Base-by-base conservation (phyloP, 1,139 yeast species). In the Candida sp. region DNA sequence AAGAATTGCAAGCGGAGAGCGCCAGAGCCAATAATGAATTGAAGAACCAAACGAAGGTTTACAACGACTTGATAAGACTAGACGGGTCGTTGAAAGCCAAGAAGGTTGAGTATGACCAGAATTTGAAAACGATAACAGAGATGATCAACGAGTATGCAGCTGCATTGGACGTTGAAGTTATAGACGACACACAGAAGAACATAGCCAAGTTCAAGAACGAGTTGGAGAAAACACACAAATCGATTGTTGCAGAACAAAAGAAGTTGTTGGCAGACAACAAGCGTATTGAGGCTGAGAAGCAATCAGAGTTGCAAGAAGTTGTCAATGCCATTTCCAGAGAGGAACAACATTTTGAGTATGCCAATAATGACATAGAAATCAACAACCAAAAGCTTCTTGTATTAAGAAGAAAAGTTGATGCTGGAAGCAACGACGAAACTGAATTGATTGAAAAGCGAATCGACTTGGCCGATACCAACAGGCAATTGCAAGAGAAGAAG, bases 51-150 rank as follows among this genome's bases (percentile, higher is more conserved):
- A 72, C 84, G 46, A 60, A 60, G 0, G 59, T 67, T 5, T 74
- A 77, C 49, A 80, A 81, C 55, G 66, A 66, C 1, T 63, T 75
- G 23, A 77, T 81, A 6, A 70, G 84, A 32, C 62, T 73, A 44
- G 84, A 84, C 56, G 96, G 96, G 3, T 80, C 84, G 45, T 68
- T 86, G 46, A 74, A 73, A 49, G 81, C 85, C 0, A 78, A 80
- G 41, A 75, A 87, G 58, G 46, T 50, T 3, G 63, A 58, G 35
- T 68, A 66, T 49, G 57, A 60, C 9, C 48, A 49, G 6, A 60
- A 67, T 44, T 5, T 62, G 31, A 35, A 49, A 5, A 52, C 54
- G 6, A 50, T 64, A 11, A 28, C 47, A 11, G 48, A 49, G 5
- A 31, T 58, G 7, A 55, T 59, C 9, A 52, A 52, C n/a, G 41